Conservation (phyloP, 1,139 yeast species). For the Suhomyces wounanorum region DNA sequence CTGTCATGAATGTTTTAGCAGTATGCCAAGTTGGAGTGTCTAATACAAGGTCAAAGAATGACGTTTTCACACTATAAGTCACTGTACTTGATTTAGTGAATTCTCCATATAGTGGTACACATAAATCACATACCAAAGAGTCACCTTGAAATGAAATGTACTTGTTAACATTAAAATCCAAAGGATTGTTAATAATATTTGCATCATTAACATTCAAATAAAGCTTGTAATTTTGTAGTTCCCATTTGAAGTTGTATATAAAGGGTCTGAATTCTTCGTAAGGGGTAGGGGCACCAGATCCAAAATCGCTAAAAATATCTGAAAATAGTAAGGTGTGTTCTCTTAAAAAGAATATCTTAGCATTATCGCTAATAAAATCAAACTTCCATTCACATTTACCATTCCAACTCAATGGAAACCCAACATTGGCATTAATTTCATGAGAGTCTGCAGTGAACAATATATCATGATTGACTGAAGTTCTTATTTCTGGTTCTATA, state of each 20-base stretch:
- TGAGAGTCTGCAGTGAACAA: constrained; percentile 67
- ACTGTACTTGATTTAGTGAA: constrained; percentile 59
- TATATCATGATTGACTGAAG: constrained; percentile 89
- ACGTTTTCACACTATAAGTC: constrained; percentile 55
- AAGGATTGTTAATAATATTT: constrained; percentile 84
- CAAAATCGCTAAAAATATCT: constrained; percentile 76
- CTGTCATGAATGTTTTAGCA: constrained; percentile 64
- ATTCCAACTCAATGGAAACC: constrained; percentile 82
- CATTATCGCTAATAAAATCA: constrained; percentile 51
- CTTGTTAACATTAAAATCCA: constrained; percentile 78
- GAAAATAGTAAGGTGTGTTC: constrained; percentile 80
- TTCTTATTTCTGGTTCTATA: constrained; percentile 61
- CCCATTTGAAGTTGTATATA: constrained; percentile 63
- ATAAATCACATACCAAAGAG: constrained; percentile 46
- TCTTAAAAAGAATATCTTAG: constrained; percentile 67
- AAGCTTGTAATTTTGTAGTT: constrained; percentile 54
- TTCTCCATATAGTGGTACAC: constrained; percentile 64
- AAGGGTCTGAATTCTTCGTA: constrained; percentile 79
- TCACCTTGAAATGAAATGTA: constrained; percentile 75
- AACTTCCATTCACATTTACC: constrained; percentile 72
- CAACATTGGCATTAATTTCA: constrained; percentile 54
- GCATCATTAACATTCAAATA: constrained; percentile 81
- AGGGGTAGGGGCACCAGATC: constrained; percentile 69
- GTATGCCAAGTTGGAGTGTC: constrained; percentile 95
- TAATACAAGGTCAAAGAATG: constrained; percentile 60